Conservation (phyloP, 768 basidiomycete genomes). For the Auricularia sp. region DNA sequence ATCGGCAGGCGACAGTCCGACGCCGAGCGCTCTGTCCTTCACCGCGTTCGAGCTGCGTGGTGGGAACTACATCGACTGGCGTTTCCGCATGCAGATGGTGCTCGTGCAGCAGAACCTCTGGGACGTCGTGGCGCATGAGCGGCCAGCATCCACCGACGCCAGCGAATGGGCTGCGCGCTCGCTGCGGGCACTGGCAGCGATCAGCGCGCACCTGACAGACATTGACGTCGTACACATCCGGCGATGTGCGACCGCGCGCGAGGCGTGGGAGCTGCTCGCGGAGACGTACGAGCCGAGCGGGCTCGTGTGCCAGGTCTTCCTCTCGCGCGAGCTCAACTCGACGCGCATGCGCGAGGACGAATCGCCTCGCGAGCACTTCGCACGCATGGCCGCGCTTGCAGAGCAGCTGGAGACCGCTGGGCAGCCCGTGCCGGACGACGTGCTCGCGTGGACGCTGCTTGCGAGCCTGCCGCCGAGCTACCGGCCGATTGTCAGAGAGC, state of each 20-base stretch:
- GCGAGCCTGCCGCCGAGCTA: not conserved
- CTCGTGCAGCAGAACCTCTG: not conserved
- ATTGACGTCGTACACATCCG: not conserved
- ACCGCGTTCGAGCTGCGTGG: not conserved
- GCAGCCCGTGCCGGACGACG: not conserved
- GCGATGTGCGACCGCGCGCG: not conserved
- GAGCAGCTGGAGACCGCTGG: not conserved
- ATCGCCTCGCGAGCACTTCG: not conserved
- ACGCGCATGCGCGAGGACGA: not conserved
- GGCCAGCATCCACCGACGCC: not conserved
- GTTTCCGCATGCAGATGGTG: not conserved
- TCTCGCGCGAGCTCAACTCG: not conserved
- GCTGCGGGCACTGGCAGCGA: not conserved
- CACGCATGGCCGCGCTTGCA: not conserved
- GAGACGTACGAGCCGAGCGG: conserved; percentile 1
- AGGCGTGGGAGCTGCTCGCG: not conserved
- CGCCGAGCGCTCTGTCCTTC: not conserved
- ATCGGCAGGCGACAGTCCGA: not conserved
- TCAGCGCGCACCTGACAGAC: not conserved
- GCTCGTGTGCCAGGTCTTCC: not conserved
- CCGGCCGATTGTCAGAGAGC: not conserved
- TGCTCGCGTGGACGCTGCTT: not conserved
- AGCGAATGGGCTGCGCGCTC: not conserved
- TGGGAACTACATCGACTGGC: not conserved
- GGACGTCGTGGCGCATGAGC: not conserved